Base-by-base conservation (phyloP, 169 alveolate genomes). In the Theileria orientalis region DNA sequence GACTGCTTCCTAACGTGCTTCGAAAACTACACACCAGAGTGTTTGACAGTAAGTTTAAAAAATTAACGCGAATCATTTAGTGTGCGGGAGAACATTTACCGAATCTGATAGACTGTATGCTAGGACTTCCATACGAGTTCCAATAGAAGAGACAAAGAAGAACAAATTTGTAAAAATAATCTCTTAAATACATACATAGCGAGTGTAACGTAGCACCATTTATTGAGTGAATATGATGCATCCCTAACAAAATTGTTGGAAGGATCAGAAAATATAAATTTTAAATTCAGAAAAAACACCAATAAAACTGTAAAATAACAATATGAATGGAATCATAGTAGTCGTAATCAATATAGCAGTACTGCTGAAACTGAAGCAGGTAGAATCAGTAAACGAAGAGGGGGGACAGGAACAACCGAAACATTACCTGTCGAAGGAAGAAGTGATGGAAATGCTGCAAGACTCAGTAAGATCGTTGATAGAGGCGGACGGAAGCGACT, bases 71-170 rank as follows among this genome's bases (percentile, higher is more conserved):
- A 37, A 64, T n/a, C n/a, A n/a, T n/a, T n/a, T n/a, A 78, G 86
- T 78, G 86, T 54, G 59, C 67, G n/a, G 86, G 86, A 23, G 27
- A 52, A 14, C 60, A 47, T 49, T 49, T 78, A n/a, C 83, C 79
- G 8, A 59, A 14, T 19, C 33, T 78, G 0, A 27, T 69, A n/a
- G 73, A 40, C 37, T 64, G 74, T 35, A 40, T 64, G 63, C 37
- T 19, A 14, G 74, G 27, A 19, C 47, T 30, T 44, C 74, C 74
- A 27, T 64, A 46, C 27, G 74, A 64, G 27, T 3, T 32, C n/a
- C n/a, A n/a, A n/a, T n/a, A n/a, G n/a, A n/a, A n/a, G n/a, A n/a
- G n/a, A n/a, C 16, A 14, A 14, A 44, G 52, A 44, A 44, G n/a
- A 14, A 16, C 16, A 44, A 44, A 14, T 16, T 16, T 44, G 16